Conservation (phyloP, 1,284 basidiomycete genomes). For the Volvariella volvacea region DNA sequence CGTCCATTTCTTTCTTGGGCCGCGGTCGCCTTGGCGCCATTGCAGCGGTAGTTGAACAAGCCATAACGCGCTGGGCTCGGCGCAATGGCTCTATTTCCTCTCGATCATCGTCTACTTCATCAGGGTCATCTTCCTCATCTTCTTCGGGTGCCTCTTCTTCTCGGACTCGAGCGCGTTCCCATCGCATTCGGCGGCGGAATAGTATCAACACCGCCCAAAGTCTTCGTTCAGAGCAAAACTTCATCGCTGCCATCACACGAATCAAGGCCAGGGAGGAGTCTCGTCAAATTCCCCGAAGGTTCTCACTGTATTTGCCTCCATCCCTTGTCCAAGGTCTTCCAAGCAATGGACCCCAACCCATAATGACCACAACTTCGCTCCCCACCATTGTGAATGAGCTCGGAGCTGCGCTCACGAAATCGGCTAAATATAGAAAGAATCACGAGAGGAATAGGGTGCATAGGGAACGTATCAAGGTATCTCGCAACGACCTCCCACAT, state of each 20-base stretch:
- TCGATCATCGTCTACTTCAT: constrained; percentile 25
- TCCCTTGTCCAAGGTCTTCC: constrained; percentile 19
- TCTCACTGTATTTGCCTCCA: constrained; percentile 55
- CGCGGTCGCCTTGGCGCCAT: constrained; percentile 38
- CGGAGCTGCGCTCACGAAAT: constrained; percentile 42
- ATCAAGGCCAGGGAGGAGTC: constrained; percentile 56
- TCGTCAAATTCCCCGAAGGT: constrained; percentile 55
- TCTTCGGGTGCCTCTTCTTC: constrained; percentile 28
- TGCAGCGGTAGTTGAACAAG: constrained; percentile 44
- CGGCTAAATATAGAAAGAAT: constrained; percentile 26
- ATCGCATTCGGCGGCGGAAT: constrained; percentile 35
- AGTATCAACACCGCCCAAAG: constrained; percentile 43
- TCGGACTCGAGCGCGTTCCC: constrained; percentile 30
- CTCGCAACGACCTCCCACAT: background rate
- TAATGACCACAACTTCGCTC: constrained; percentile 53
- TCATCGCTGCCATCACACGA: constrained; percentile 43
- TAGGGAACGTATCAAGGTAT: background rate
- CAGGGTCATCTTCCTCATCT: constrained; percentile 30
- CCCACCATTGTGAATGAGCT: constrained; percentile 50
- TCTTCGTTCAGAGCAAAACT: constrained; percentile 47
- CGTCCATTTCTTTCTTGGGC: constrained; percentile 27
- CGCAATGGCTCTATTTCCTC: constrained; percentile 38
- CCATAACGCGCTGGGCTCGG: constrained; percentile 49
- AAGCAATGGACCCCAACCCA: constrained; percentile 19
- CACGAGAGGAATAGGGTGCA: constrained; percentile 15